A percentile compares a stretch with the other conserved stretches of the same genome.
Evolutionary conservation across 2,329 filamentous ascomycete species (phyloP).

Genomic region (Helotiales sp.): DNA sequence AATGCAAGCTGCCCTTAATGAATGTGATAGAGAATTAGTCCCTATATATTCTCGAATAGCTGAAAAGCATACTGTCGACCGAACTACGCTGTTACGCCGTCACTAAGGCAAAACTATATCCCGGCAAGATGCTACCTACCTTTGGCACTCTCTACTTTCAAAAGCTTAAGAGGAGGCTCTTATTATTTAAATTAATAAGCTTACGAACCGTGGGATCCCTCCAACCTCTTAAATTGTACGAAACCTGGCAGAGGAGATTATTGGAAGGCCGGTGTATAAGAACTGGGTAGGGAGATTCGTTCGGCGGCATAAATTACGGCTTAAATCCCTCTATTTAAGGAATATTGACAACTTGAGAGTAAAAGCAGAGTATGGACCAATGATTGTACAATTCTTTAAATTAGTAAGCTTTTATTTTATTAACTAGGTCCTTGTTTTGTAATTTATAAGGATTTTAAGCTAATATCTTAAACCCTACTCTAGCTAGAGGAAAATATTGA

Average conservation of each 20-base stretch:
- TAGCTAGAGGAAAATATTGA: not conserved
- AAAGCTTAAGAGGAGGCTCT: slow-evolving; percentile 2
- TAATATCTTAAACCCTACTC: not conserved
- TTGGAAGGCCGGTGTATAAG: not conserved
- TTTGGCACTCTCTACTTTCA: not conserved
- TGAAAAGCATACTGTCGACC: not conserved
- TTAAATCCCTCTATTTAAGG: slow-evolving; percentile 6
- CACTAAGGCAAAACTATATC: not conserved
- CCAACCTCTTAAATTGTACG: slow-evolving; percentile 2
- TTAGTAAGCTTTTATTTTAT: not conserved
- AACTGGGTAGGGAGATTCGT: not conserved
- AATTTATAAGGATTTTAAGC: not conserved
- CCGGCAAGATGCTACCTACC: not conserved
- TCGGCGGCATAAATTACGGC: not conserved
- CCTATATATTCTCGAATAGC: too few species aligned
- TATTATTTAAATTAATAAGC: slow-evolving; percentile 10
- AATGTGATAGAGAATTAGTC: too few species aligned
- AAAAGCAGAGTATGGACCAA: slow-evolving; percentile 5
- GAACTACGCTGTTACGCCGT: not conserved
- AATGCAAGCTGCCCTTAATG: too few species aligned
- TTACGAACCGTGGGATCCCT: slow-evolving; percentile 10
- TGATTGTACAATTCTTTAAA: slow-evolving; percentile 8
- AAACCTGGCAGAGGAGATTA: not conserved
- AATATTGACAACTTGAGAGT: slow-evolving; percentile 13
- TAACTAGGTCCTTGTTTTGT: not conserved